phyloP scores from a whole-genome alignment of 2,329 filamentous ascomycete species.

The Paracorniculantispora psalliotae region DNA sequence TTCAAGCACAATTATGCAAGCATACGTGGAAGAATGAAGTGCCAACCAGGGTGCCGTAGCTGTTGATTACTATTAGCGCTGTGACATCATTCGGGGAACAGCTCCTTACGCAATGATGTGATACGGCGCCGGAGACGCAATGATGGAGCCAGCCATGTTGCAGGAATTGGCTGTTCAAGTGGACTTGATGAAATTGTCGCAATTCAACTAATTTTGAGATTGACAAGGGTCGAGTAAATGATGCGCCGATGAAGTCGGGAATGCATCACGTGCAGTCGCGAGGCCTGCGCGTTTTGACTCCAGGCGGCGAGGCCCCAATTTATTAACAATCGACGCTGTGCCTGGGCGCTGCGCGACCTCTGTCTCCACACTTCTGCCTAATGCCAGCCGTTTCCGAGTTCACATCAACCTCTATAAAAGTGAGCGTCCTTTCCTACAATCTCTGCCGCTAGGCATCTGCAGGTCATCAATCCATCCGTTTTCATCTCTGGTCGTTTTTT shows the following conservation, averaged over 20 bases:
- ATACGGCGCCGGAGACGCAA: slow-evolving; percentile 65
- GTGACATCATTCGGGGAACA: not conserved
- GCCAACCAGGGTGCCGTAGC: slow-evolving; percentile 84
- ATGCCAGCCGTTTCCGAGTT: not conserved
- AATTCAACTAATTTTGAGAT: not conserved
- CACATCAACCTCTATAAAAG: slow-evolving; percentile 3
- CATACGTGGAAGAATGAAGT: slow-evolving; percentile 77
- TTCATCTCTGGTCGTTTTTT: too few relatives aligned
- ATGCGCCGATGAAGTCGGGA: not conserved
- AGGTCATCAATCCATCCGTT: not conserved
- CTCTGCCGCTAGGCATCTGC: not conserved
- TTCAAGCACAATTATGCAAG: not conserved
- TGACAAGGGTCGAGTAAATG: not conserved
- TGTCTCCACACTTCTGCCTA: slow-evolving; percentile 14
- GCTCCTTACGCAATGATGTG: slow-evolving; percentile 64
- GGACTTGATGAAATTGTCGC: not conserved
- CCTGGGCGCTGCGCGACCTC: not conserved
- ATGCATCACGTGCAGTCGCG: slow-evolving; percentile 12
- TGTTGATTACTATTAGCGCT: slow-evolving; percentile 34
- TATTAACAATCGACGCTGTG: not conserved
- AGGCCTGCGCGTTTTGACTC: slow-evolving; percentile 3
- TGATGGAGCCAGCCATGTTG: slow-evolving; percentile 45
- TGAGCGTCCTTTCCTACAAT: not conserved
- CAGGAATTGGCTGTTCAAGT: not conserved
- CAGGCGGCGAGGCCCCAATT: not conserved